These are phyloP conservation scores for Plantago ovata DNA, from an alignment of 257 asterid species.

Conservation along the genomic window DNA sequence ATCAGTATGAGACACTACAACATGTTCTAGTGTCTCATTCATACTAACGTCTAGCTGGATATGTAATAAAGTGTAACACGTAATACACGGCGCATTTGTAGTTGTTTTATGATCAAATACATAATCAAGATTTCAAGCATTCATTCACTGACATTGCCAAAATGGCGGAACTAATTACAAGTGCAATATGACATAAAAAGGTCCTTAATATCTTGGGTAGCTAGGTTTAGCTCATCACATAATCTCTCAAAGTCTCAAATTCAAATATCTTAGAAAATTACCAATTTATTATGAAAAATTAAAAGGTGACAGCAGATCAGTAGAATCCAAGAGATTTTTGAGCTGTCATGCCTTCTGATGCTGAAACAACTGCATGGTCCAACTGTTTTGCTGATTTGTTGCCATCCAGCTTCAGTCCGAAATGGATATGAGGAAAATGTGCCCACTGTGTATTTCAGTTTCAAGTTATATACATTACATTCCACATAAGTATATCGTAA, in stretches of 20 bases:
- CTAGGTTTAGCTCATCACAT: constrained; percentile 18
- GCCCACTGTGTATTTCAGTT: constrained; percentile 73
- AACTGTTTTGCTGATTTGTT: constrained; percentile 60
- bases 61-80: too few relatives aligned
- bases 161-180: too few relatives aligned
- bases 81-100: too few relatives aligned
- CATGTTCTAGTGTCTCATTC: too few relatives aligned
- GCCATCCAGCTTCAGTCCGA: constrained; percentile 70
- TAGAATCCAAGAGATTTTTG: constrained; percentile 49
- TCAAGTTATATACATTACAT: neutral
- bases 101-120: too few relatives aligned
- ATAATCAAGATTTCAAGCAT: too few relatives aligned
- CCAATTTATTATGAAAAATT: constrained; percentile 4
- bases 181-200: constrained; percentile 4
- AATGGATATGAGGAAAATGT: constrained; percentile 91
- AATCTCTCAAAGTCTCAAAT: neutral
- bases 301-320: constrained; percentile 14
- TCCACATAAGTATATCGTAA: neutral
- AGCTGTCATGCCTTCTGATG: constrained; percentile 38
- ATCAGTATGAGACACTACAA: too few relatives aligned
- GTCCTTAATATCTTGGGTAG: constrained; percentile 3
- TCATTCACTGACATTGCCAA: too few relatives aligned
- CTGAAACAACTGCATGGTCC: constrained; percentile 69
- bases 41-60: too few relatives aligned
- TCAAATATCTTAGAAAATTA: constrained; percentile 18